phyloP scores from a whole-genome alignment of 768 basidiomycete genomes.

The Amanita rubescens region DNA sequence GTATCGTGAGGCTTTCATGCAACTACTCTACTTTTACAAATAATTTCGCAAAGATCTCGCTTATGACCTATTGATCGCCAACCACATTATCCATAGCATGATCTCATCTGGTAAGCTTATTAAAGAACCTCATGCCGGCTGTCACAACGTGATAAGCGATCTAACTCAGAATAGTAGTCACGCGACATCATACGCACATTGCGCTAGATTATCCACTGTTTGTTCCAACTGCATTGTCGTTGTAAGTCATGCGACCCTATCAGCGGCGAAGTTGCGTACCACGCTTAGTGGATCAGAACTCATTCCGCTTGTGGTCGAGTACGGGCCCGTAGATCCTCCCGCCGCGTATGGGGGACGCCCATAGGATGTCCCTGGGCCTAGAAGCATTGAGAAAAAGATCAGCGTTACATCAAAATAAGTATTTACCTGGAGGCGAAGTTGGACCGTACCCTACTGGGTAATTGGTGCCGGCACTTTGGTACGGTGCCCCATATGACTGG shows the following conservation, averaged over 20 bases:
- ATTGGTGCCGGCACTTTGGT: neutral
- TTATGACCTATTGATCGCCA: constrained; percentile 1
- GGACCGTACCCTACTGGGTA: neutral
- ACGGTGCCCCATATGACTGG: neutral
- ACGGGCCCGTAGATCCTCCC: neutral
- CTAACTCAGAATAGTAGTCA: neutral
- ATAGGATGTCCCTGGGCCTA: neutral
- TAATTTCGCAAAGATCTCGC: constrained; percentile 1
- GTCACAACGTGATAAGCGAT: constrained; percentile 11
- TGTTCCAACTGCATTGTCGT: constrained; percentile 43
- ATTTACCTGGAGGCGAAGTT: neutral
- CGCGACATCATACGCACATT: constrained; percentile 36
- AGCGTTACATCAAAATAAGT: neutral
- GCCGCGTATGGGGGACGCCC: neutral
- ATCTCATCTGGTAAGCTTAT: constrained; percentile 34
- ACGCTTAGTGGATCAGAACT: constrained; percentile 27
- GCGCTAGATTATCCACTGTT: constrained; percentile 36
- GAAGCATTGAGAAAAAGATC: neutral
- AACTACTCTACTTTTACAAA: neutral
- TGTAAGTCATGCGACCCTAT: constrained; percentile 47
- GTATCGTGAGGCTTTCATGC: neutral
- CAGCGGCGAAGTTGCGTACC: constrained; percentile 46
- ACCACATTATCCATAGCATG: neutral
- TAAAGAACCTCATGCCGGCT: constrained; percentile 40
- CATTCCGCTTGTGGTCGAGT: constrained; percentile 17